Conservation (phyloP, 306 rosid genomes). For the Sophora flavescens region DNA sequence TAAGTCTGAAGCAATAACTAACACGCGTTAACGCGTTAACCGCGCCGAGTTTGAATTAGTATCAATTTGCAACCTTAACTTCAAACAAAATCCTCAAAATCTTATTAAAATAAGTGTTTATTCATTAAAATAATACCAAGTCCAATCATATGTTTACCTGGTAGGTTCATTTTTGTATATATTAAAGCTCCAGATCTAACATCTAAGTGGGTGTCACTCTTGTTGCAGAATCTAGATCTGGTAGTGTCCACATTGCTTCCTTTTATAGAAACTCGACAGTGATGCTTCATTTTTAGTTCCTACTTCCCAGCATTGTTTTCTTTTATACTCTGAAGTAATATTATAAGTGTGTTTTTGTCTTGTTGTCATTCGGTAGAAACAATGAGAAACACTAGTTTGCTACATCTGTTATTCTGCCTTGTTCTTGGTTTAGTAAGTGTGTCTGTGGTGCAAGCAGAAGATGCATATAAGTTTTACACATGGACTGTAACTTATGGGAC, state of each 20-base stretch:
- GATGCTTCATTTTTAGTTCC: conserved; percentile 34
- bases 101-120: too few relatives aligned
- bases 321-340: not conserved
- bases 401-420: conserved; percentile 57
- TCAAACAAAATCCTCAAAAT: too few relatives aligned
- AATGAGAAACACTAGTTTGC: conserved; percentile 63
- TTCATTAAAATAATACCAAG: too few relatives aligned
- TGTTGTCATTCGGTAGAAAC: conserved; percentile 46
- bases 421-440: conserved; percentile 53
- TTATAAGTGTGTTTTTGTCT: not conserved
- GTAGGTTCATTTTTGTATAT: too few relatives aligned
- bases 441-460: conserved; percentile 74
- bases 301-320: conserved; percentile 1
- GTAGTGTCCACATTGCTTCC: conserved; percentile 30
- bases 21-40: too few relatives aligned
- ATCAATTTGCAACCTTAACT: too few relatives aligned
- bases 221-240: conserved; percentile 45
- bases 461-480: conserved; percentile 75
- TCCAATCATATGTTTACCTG: too few relatives aligned
- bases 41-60: too few relatives aligned
- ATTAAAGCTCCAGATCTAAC: conserved; percentile 19
- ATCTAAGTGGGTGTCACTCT: conserved; percentile 34
- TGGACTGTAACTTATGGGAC: conserved; percentile 96
- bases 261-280: conserved; percentile 23
- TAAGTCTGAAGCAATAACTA: too few relatives aligned